phyloP scores from a whole-genome alignment of 805 yeast species.

The Candida insectalens region DNA sequence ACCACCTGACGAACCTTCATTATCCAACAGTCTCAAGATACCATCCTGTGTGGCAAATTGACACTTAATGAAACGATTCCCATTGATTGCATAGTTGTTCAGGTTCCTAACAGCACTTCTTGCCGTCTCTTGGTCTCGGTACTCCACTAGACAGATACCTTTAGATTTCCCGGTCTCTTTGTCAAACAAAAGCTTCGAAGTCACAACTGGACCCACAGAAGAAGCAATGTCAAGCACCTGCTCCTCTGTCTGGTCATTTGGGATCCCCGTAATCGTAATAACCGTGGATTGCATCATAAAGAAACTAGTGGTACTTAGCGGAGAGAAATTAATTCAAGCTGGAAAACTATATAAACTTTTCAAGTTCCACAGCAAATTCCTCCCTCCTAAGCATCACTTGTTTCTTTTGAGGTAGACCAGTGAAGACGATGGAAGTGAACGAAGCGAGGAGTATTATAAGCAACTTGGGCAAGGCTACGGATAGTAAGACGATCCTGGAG shows the following conservation, averaged over 20 bases:
- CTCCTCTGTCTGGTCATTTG: conserved; percentile 89
- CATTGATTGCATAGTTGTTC: conserved; percentile 53
- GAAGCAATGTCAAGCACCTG: conserved; percentile 76
- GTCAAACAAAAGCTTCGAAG: conserved; percentile 71
- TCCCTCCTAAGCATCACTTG: too few species aligned
- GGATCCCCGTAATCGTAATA: conserved; percentile 79
- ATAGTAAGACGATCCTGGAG: conserved; percentile 55
- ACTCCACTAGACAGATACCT: conserved; percentile 78
- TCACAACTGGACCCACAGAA: conserved; percentile 81
- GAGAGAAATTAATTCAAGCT: background rate
- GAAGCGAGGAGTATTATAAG: conserved; percentile 64
- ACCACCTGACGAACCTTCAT: conserved; percentile 4
- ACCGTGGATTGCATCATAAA: conserved; percentile 22
- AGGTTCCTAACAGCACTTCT: conserved; percentile 84
- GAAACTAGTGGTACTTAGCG: too few species aligned
- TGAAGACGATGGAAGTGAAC: conserved; percentile 58
- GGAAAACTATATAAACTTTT: background rate
- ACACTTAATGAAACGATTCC: conserved; percentile 52
- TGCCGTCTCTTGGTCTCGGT: conserved; percentile 76
- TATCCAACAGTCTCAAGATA: conserved; percentile 11
- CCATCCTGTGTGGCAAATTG: conserved; percentile 55
- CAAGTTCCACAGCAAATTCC: background rate
- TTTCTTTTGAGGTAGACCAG: too few species aligned
- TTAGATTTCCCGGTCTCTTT: conserved; percentile 83
- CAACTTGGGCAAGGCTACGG: conserved; percentile 63